Base-by-base conservation (phyloP, 2,329 filamentous ascomycete species). In the Venturia asperata region DNA sequence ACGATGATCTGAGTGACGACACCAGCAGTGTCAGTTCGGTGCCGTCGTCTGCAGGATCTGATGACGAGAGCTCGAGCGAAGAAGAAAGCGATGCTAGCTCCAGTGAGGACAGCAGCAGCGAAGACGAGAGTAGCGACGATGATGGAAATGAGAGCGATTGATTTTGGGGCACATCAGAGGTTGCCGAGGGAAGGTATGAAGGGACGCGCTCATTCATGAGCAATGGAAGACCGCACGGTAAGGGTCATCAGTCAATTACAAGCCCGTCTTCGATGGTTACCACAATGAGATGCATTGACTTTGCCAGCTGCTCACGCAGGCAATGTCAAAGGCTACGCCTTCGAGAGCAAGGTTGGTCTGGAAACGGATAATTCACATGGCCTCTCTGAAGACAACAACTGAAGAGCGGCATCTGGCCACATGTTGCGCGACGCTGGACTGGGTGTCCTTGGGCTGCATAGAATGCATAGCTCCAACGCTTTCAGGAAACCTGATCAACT, bases 1-100 rank as follows among this genome's bases (percentile, higher is more conserved):
- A 66, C 24, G 70, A 70, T 63, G 70, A 71, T 62, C 65, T 64
- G 15, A 68, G 64, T 27, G 66, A 67, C n/a, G 64, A 64, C 62
- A 66, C 47, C 66, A 63, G n/a, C 62, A 66, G 34, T 39, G 58
- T 37, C 55, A 47, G 30, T 63, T 56, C 27, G 61, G 49, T 62
- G 61, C 64, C 49, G 17, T 37, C 27, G 5, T 49, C 61, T 56
- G 49, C 62, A 45, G 66, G 66, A 55, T 55, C 17, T 45, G 62
- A 56, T 34, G 66, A 64, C 13, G 45, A 63, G 43, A 64, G 52
- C 58, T 56, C 47, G 41, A 56, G 58, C 27, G 64, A 65, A 21
- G 60, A 62, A 39, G 60, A 43, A 19, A 62, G 60, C 37, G 60
- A 45, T 27, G 21, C 41, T 21, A 34, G 52, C 30, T 42, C 37